Evolutionary conservation across 2,329 filamentous ascomycete species (phyloP), one percentile per base, ranked within the genome.

Genomic region (Sordariomycetes sp.): DNA sequence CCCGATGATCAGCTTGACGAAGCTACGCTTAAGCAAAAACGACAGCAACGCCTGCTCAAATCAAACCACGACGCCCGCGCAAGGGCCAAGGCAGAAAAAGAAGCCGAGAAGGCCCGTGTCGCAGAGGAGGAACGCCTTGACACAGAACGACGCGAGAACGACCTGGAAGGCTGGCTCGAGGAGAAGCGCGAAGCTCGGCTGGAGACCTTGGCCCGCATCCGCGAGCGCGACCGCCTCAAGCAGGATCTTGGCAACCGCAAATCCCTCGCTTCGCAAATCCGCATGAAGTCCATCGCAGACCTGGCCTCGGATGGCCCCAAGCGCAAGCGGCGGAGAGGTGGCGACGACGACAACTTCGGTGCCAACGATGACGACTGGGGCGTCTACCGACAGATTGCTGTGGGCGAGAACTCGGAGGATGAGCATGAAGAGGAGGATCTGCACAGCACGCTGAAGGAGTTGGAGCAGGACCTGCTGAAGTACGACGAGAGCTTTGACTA

Each of bases 291-390:
- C 33, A 87, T 98, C 38, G 92, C 92, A 39, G 95, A 94, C 51
- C 79, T 98, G 2, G 92, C 92, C 4, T 88, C 90, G 0, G 92
- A 98, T 56, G 79, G 76, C 6, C 87, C 90, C 1, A 66, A 71
- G 43, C 87, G 88, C 55, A 93, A 94, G 58, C 76, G 90, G 37
- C 71, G 86, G 11, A 79, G 88, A 14, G 87, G 86, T 7, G 85
- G 82, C 4, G 90, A 96, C 52, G 92, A 98, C 48, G 92, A 98
- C 53, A 87, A 86, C 39, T 98, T 98, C 52, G 92, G 92, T 37
- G 88, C 88, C 32, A 90, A 98, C 55, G 92, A 98, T 51, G 88
- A 93, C 37, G 92, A 98, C 57, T 98, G 92, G 92, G 86, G 86
- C 38, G 86, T 98, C 11, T 98, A 98, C 59, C 81, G 92, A 34